Evolutionary conservation across 805 yeast genomes (phyloP), one percentile per base, ranked within the genome.

Genomic region (Metschnikowia orientalis): DNA sequence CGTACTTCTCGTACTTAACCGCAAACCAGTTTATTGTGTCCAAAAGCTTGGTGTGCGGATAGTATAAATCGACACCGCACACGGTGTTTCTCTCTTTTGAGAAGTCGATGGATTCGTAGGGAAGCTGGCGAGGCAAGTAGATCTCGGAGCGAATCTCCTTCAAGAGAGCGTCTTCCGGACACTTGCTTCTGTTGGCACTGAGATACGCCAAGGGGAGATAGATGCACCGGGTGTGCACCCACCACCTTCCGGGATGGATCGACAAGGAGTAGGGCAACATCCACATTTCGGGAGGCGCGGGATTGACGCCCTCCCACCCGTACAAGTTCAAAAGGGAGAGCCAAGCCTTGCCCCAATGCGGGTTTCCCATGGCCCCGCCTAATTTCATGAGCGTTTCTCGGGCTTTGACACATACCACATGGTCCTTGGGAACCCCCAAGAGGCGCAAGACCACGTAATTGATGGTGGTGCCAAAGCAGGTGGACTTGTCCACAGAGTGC

Each of bases 321-420:
- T 89, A 92, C 32, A 92, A 59, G 42, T 81, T 86, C 38, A 92
- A 61, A 3, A 87, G 53, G 0, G 96, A 69, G 8, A 92, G 63
- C 90, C 96, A 92, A 3, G 84, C 77, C 54, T 92, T 92, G 2
- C 97, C 99, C 99, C 99, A 92, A 57, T 90, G 97, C 0, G 99
- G 99, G 34, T 72, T 71, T 2, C 83, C 84, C 28, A 83, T 56
- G 2, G 98, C 97, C 23, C 97, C 97, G 3, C 97, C 97, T 22
- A 90, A 58, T 28, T 71, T 62, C 31, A 61, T 73, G 25, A 92
- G 65, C 1, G 90, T 81, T 6, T 59, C 56, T 28, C 95, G 67
- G 0, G 97, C 97, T 46, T 77, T 80, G 6, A 56, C 68, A 47
- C 92, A 75, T 0, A 84, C 95, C 1, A 82, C 81, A 56, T 92